Evolutionary conservation across 208 protist species (phyloP), one percentile per base, ranked within the genome.

Genomic region (Porcisia deanei): DNA sequence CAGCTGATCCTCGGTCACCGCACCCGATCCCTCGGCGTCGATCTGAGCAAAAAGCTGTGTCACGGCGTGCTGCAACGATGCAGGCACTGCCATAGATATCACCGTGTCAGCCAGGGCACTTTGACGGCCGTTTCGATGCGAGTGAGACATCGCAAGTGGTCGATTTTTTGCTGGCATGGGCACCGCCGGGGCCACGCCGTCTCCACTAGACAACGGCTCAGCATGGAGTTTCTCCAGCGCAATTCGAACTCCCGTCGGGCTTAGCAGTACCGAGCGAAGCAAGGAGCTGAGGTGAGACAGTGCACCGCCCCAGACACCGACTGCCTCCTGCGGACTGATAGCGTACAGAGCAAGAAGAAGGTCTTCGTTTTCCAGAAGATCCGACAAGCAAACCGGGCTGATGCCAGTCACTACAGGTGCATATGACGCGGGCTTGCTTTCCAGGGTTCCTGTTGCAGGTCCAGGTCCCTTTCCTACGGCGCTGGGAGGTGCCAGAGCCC

Each of bases 1-100:
- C 78, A 82, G 73, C 53, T 82, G 78, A 61, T 76, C 78, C 45
- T 82, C 78, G 47, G 72, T 75, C 8, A 82, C 78, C 37, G 41
- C 52, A 9, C 78, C 78, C 4, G 25, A 52, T n/a, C 25, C 34
- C 54, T 76, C 54, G 10, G 25, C 41, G 41, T 80, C 75, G 30
- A 78, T 59, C 25, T 55, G 30, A 30, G 53, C 45, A 37, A 78
- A 81, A 34, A 85, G 76, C 49, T 78, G 81, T 49, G 70, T 57
- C 1, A 78, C 43, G 45, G 81, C 75, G 25, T 85, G 81, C 59
- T 85, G 81, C 58, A 85, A 16, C 30, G 41, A 30, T 1, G 81
- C 65, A 5, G 81, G 81, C 18, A 85, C 43, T 7, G 81, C 81
- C 67, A 85, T 76, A 3, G 81, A 79, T 4, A 77, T 10, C 1